Conservation (phyloP, 306 rosid genomes). For the Vigna unguiculata region DNA sequence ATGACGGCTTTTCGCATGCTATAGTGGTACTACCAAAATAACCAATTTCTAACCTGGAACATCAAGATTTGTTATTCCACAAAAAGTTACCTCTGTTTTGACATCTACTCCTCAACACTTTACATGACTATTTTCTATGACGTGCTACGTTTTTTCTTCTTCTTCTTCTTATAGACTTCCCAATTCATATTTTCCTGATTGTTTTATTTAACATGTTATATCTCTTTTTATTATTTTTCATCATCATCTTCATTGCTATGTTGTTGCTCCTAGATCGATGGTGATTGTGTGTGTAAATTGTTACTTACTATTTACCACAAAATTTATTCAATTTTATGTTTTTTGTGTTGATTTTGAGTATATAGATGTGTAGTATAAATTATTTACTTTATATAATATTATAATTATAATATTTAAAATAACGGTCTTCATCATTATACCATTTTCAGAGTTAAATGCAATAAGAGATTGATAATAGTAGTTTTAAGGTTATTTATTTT, state of each 20-base stretch:
- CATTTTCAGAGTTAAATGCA: neutral
- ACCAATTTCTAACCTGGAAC: neutral
- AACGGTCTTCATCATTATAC: neutral
- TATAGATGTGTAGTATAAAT: neutral
- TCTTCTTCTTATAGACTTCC: neutral
- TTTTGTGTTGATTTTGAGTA: neutral
- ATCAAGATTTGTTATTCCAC: neutral
- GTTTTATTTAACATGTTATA: neutral
- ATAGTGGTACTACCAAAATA: neutral
- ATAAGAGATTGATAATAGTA: neutral
- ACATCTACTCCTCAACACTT: neutral
- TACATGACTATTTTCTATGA: neutral
- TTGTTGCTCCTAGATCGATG: neutral
- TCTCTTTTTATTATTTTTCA: neutral
- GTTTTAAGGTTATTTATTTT: constrained; percentile 9
- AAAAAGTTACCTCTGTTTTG: neutral
- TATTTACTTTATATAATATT: neutral
- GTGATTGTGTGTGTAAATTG: neutral
- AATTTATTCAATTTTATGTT: neutral
- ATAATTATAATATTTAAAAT: neutral
- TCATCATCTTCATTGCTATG: neutral
- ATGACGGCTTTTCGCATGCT: neutral
- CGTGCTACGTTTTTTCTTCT: neutral
- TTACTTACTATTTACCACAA: neutral
- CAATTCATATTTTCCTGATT: neutral